Conservation (phyloP, 768 basidiomycete species). For the Xanthoconium stramineum region DNA sequence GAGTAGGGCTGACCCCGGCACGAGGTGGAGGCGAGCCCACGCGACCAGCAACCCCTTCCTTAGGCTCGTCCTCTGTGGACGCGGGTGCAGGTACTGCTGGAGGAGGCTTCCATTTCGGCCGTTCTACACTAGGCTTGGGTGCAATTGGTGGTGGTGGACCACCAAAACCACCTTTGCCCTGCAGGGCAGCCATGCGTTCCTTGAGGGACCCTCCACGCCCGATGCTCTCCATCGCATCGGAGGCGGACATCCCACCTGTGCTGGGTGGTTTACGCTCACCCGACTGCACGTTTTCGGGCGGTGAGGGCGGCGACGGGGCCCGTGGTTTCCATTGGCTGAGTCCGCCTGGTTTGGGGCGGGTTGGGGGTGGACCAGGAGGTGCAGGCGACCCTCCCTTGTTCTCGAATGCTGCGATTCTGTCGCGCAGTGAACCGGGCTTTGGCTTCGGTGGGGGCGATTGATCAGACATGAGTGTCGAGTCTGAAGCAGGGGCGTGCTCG, state of each 20-base stretch:
- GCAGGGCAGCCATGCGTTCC: slow-evolving; percentile 93
- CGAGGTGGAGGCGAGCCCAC: slow-evolving; percentile 37
- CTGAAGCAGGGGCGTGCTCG: slow-evolving; percentile 6
- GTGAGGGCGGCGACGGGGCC: slow-evolving; percentile 43
- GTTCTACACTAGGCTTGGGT: slow-evolving; percentile 51
- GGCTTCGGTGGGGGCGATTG: slow-evolving; percentile 54
- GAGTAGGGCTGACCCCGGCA: slow-evolving; percentile 13
- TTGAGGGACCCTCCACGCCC: slow-evolving; percentile 75
- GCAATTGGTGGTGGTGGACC: slow-evolving; percentile 46
- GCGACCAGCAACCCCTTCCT: slow-evolving; percentile 27
- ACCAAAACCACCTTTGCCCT: slow-evolving; percentile 80
- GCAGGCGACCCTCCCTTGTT: slow-evolving; percentile 39
- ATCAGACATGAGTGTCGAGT: slow-evolving; percentile 54
- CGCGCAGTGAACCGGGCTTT: slow-evolving; percentile 76
- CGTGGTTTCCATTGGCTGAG: slow-evolving; percentile 69
- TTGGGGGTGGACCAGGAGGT: slow-evolving; percentile 28
- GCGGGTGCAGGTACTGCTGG: slow-evolving; percentile 45
- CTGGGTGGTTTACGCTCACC: slow-evolving; percentile 22
- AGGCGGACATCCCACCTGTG: slow-evolving; percentile 64
- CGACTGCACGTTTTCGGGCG: slow-evolving; percentile 14
- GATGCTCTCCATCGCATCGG: slow-evolving; percentile 88
- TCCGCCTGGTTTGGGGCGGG: slow-evolving; percentile 57
- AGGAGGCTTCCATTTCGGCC: slow-evolving; percentile 87
- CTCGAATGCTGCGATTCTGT: slow-evolving; percentile 89
- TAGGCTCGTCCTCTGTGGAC: slow-evolving; percentile 40